Evolutionary conservation across 1,284 basidiomycete species (phyloP).

Genomic region (Papiliotrema fonsecae): DNA sequence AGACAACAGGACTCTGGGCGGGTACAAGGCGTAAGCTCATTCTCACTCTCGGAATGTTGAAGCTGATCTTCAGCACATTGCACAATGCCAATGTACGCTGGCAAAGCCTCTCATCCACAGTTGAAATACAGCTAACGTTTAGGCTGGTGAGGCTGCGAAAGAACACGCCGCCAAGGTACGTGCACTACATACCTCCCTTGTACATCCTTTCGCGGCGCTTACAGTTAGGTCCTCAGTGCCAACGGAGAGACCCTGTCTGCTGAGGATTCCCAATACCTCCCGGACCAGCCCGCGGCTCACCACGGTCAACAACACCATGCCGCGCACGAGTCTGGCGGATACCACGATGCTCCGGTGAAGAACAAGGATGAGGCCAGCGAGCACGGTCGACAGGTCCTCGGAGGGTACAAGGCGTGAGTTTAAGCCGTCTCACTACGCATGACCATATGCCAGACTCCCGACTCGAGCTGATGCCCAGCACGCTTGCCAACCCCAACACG

Average conservation of each 20-base stretch:
- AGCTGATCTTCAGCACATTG: slow-evolving; percentile 12
- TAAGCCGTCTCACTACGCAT: neutral
- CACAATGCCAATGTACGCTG: slow-evolving; percentile 13
- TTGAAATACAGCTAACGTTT: neutral
- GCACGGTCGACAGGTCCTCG: neutral
- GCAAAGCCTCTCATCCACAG: too few relatives aligned
- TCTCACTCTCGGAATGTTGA: neutral
- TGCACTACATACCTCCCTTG: neutral
- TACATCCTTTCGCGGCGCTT: neutral
- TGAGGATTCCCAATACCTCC: neutral
- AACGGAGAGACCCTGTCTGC: slow-evolving; percentile 3
- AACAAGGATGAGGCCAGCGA: neutral
- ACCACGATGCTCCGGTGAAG: neutral
- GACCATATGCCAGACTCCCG: neutral
- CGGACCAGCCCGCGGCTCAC: neutral
- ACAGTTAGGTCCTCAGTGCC: neutral
- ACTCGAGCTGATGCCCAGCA: too few relatives aligned
- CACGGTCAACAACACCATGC: slow-evolving; percentile 3
- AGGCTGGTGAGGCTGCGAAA: neutral
- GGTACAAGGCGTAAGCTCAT: slow-evolving; percentile 14
- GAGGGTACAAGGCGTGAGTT: slow-evolving; percentile 2
- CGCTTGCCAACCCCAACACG: slow-evolving; percentile 6
- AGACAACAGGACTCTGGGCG: slow-evolving; percentile 7
- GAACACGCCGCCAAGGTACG: slow-evolving; percentile 1
- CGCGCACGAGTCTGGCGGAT: neutral